These are phyloP conservation scores for Trapa incisa DNA, from an alignment of 345 rosid species.

Conservation along the genomic window DNA sequence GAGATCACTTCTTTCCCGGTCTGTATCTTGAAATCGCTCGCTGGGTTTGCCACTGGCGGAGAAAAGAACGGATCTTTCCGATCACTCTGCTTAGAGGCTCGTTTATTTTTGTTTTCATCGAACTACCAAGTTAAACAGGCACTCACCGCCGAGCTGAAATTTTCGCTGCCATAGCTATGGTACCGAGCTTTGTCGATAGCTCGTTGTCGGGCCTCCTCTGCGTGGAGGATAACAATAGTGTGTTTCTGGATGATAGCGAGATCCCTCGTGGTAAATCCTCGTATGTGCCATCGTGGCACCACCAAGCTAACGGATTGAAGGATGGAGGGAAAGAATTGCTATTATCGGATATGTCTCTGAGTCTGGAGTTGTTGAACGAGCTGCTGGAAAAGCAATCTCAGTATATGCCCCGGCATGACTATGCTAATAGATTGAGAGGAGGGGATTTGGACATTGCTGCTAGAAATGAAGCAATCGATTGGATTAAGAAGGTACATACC, in stretches of 20 bases:
- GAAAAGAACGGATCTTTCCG: not conserved
- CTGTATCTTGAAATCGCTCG: not conserved
- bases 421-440: conserved; percentile 34
- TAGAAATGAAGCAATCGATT: conserved; percentile 46
- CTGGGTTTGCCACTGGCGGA: not conserved
- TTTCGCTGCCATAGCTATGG: conserved; percentile 18
- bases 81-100: not conserved
- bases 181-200: conserved; percentile 42
- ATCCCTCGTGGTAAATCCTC: not conserved
- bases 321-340: not conserved
- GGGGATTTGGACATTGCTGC: conserved; percentile 43
- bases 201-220: conserved; percentile 26
- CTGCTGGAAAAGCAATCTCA: conserved; percentile 43
- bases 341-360: too few species aligned
- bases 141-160: not conserved
- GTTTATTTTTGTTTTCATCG: not conserved
- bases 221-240: conserved; percentile 31
- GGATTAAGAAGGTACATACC: conserved; percentile 48
- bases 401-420: conserved; percentile 37
- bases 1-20: not conserved
- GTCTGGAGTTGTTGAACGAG: conserved; percentile 1
- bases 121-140: not conserved
- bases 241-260: conserved; percentile 26
- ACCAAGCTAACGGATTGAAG: conserved; percentile 12
- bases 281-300: conserved; percentile 8